Base-by-base conservation (phyloP, 2,329 filamentous ascomycete genomes). In the Penicillium rolfsii region DNA sequence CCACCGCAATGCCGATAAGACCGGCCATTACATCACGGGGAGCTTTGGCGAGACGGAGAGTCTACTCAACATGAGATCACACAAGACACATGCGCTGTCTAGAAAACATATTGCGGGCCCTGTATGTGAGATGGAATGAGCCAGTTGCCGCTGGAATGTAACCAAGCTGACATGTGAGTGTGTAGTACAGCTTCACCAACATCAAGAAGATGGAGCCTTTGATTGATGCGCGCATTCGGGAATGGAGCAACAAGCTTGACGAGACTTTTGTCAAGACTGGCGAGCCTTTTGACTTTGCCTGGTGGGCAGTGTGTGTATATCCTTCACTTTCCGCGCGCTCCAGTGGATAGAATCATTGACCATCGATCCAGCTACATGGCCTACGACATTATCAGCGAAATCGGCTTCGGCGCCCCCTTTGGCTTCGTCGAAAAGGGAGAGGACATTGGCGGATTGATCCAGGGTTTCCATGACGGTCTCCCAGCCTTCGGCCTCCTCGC, bases 191-290 rank as follows among this genome's bases (percentile, higher is more conserved):
- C 56, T 84, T 86, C 67, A 79, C 74, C 48, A 86, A 84, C 65
- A 80, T 87, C 64, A 84, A 83, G 71, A 83, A 81, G 64, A 87
- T 85, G 81, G 85, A 87, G 69, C 81, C 83, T 0, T 64, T 87
- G 33, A 76, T 88, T 2, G 84, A 87, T 60, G 63, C 69, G 1
- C 76, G 81, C 9, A 84, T 87, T 50, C 59, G 70, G 2, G 72
- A 78, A n/a, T 87, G 84, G 85, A 74, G 82, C 8, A 64, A 69
- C 3, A 80, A 77, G n/a, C 74, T 87, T 2, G 74, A 80, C 2
- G 68, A 75, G 2, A 71, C 70, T 5, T 87, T 85, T 62, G 81
- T 75, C 4, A 71, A 76, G 7, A 78, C 76, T 0, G 76, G 78
- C 1, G 70, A 81, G 43, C 66, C 72, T 0, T 82, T 87, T 55